Evolutionary conservation across 768 basidiomycete species (phyloP).

Genomic region (Leccinum longicurvipes): DNA sequence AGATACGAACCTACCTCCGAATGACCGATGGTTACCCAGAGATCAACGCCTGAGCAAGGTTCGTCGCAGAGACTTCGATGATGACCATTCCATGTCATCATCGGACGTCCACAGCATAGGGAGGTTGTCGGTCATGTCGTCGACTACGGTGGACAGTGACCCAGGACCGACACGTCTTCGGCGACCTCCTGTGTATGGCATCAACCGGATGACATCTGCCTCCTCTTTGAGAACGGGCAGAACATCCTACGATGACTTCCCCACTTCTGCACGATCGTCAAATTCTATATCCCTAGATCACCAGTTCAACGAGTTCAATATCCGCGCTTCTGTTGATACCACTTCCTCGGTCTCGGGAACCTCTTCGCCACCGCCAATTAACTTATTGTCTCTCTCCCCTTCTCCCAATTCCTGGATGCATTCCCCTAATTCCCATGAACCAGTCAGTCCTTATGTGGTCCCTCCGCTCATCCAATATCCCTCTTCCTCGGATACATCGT

Average conservation of each 20-base stretch:
- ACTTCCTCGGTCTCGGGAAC: slow-evolving; percentile 56
- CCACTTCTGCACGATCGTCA: slow-evolving; percentile 71
- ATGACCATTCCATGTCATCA: slow-evolving; percentile 89
- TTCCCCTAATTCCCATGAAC: slow-evolving; percentile 40
- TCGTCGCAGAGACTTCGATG: slow-evolving; percentile 80
- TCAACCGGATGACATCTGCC: slow-evolving; percentile 73
- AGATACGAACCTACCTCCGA: slow-evolving; percentile 33
- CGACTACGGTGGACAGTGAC: slow-evolving; percentile 82
- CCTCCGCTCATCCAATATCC: slow-evolving; percentile 37
- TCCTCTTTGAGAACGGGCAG: slow-evolving; percentile 58
- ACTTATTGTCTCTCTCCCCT: slow-evolving; percentile 69
- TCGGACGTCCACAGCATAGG: slow-evolving; percentile 78
- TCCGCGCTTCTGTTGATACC: slow-evolving; percentile 65
- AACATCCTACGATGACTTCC: slow-evolving; percentile 70
- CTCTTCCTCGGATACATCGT: slow-evolving; percentile 40
- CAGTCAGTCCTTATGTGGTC: slow-evolving; percentile 36
- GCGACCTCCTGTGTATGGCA: slow-evolving; percentile 58
- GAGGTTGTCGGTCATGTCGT: slow-evolving; percentile 75
- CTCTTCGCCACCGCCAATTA: slow-evolving; percentile 75
- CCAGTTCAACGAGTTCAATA: slow-evolving; percentile 73
- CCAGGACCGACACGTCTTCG: slow-evolving; percentile 72
- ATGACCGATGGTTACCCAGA: slow-evolving; percentile 46
- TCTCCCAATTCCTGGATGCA: slow-evolving; percentile 56
- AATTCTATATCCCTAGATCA: slow-evolving; percentile 77
- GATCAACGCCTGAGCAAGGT: slow-evolving; percentile 72